Evolutionary conservation across 2,329 filamentous ascomycete species (phyloP).

Genomic region (Byssochlamys sp.): DNA sequence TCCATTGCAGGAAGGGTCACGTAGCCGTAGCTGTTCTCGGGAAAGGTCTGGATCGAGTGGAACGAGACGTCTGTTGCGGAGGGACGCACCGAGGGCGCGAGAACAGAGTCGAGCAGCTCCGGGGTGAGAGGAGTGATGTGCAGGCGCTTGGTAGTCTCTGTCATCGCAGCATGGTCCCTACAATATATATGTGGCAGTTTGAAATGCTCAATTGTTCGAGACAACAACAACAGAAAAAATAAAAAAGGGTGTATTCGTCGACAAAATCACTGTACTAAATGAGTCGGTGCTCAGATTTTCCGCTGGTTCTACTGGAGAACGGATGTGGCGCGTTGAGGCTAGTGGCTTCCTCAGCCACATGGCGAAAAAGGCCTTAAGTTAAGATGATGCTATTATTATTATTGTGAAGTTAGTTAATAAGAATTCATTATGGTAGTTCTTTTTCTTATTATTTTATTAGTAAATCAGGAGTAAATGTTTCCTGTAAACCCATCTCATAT

Average conservation of each 20-base stretch:
- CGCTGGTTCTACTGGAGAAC: background rate
- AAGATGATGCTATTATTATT: background rate
- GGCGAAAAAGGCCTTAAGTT: background rate
- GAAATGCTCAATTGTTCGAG: background rate
- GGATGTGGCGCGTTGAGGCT: conserved; percentile 8
- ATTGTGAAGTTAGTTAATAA: too few relatives aligned
- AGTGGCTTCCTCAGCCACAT: background rate
- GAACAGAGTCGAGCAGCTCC: conserved; percentile 60
- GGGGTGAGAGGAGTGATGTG: conserved; percentile 82
- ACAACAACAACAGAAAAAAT: background rate
- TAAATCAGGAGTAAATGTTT: too few relatives aligned
- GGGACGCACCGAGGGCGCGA: conserved; percentile 58
- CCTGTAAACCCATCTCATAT: too few relatives aligned
- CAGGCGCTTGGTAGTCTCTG: conserved; percentile 45
- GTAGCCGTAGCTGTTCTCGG: conserved; percentile 83
- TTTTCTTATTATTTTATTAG: too few relatives aligned
- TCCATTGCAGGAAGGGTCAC: conserved; percentile 71
- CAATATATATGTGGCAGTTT: background rate
- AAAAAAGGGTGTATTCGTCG: background rate
- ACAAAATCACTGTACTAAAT: background rate
- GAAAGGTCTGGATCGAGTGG: conserved; percentile 75
- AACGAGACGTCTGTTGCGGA: conserved; percentile 75
- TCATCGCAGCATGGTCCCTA: conserved; percentile 20
- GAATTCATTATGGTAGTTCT: too few relatives aligned
- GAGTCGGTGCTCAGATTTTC: background rate